These are phyloP conservation scores for Claviceps maximensis DNA, from an alignment of 2,329 filamentous ascomycete species.

Conservation along the genomic window DNA sequence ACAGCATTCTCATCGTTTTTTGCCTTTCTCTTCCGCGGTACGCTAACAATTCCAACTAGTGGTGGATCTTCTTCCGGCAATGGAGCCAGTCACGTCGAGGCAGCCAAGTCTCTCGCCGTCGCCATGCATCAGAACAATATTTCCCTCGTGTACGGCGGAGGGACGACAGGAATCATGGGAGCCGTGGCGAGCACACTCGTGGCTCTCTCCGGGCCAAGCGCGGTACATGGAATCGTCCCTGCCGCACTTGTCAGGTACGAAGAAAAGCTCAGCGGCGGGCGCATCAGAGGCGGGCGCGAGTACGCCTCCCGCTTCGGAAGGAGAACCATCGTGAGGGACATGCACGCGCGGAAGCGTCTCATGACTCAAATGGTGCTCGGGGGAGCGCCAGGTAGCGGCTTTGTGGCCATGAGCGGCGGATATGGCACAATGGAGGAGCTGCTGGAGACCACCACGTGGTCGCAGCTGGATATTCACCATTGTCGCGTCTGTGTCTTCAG, in stretches of 20 bases:
- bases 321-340: slow-evolving; percentile 80
- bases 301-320: slow-evolving; percentile 54
- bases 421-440: slow-evolving; percentile 93
- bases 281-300: slow-evolving; percentile 12
- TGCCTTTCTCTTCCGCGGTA: background rate
- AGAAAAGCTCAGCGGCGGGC: slow-evolving; percentile 37
- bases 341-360: slow-evolving; percentile 86
- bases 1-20: too few species aligned
- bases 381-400: slow-evolving; percentile 72
- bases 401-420: slow-evolving; percentile 77
- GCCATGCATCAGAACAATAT: slow-evolving; percentile 64
- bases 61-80: slow-evolving; percentile 37
- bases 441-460: slow-evolving; percentile 82
- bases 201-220: slow-evolving; percentile 59
- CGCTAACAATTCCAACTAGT: background rate
- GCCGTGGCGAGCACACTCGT: slow-evolving; percentile 79
- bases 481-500: slow-evolving; percentile 69
- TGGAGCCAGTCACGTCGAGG: slow-evolving; percentile 59
- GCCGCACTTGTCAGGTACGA: slow-evolving; percentile 68
- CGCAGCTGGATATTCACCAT: slow-evolving; percentile 82
- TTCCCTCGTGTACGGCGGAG: slow-evolving; percentile 80
- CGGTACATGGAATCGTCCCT: slow-evolving; percentile 88
- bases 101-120: slow-evolving; percentile 60
- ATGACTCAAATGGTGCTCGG: slow-evolving; percentile 79
- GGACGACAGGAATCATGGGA: slow-evolving; percentile 88